A percentile compares a stretch with the other conserved stretches of the same genome.
phyloP scores from a whole-genome alignment of 306 rosid genomes.

The Ceratonia siliqua region DNA sequence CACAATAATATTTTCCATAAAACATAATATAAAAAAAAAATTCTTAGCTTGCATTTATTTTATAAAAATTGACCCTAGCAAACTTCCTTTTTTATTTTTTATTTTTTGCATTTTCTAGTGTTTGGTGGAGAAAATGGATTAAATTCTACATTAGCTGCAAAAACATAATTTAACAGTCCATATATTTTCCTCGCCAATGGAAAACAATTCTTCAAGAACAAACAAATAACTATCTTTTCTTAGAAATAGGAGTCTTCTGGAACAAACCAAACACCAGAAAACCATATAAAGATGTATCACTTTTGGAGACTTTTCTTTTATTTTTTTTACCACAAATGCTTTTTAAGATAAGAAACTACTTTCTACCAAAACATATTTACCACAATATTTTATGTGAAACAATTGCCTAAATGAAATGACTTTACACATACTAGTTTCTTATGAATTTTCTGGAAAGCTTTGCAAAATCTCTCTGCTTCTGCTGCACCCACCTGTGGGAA shows the following conservation, averaged over 20 bases:
- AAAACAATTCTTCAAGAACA: background rate
- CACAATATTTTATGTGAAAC: background rate
- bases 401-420: constrained; percentile 1
- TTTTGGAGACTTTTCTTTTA: background rate
- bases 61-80: background rate
- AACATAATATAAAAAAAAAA: background rate
- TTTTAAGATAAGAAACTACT: constrained; percentile 23
- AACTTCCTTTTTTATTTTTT: background rate
- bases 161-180: background rate
- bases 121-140: constrained; percentile 4
- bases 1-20: background rate
- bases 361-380: background rate
- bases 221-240: background rate
- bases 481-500: constrained; percentile 61
- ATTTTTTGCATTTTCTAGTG: background rate
- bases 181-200: background rate
- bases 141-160: background rate
- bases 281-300: background rate
- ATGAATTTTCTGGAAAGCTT: constrained; percentile 67
- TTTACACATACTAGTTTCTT: constrained; percentile 61
- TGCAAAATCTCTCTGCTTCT: constrained; percentile 77
- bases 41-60: background rate
- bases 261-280: background rate
- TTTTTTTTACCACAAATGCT: background rate
- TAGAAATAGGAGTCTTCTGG: constrained; percentile 8